These are phyloP conservation scores for Theileria annulata DNA, from an alignment of 169 alveolate genomes.

Conservation along the genomic window DNA sequence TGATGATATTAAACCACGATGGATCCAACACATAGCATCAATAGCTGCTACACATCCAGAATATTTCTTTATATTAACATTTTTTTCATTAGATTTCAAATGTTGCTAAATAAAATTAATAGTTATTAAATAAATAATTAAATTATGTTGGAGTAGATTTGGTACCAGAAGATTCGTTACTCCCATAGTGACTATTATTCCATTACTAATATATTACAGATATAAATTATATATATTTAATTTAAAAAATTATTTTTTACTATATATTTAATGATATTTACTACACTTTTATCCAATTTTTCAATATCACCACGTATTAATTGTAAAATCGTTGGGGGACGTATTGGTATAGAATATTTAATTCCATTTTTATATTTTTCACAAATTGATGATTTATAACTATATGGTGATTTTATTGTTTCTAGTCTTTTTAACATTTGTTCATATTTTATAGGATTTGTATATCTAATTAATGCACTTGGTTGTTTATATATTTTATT, in stretches of 20 bases:
- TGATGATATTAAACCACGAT: constrained; percentile 72
- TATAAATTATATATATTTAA: background rate
- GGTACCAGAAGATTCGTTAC: constrained; percentile 66
- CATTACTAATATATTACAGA: background rate
- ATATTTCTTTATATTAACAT: constrained; percentile 68
- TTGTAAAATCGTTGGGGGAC: constrained; percentile 58
- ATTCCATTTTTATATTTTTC: constrained; percentile 14
- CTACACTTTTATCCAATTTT: constrained; percentile 36
- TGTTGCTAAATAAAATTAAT: constrained; percentile 48
- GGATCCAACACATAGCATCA: constrained; percentile 85
- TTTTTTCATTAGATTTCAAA: constrained; percentile 68
- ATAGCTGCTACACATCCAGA: constrained; percentile 73
- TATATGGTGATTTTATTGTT: constrained; percentile 28
- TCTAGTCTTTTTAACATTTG: constrained; percentile 39
- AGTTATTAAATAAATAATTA: background rate
- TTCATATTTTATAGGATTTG: constrained; percentile 53
- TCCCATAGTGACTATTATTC: constrained; percentile 32
- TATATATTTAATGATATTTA: constrained; percentile 44
- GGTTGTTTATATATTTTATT: constrained; percentile 55
- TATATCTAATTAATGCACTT: constrained; percentile 57
- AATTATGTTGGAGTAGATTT: too few species aligned
- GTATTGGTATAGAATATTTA: constrained; percentile 32
- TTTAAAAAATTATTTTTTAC: constrained; percentile 49
- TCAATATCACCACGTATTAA: constrained; percentile 52
- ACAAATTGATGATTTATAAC: constrained; percentile 39